A percentile compares a stretch with the other conserved stretches of the same genome.
Conservation (phyloP, 1,284 basidiomycete species). For the Peniophora sp. region DNA sequence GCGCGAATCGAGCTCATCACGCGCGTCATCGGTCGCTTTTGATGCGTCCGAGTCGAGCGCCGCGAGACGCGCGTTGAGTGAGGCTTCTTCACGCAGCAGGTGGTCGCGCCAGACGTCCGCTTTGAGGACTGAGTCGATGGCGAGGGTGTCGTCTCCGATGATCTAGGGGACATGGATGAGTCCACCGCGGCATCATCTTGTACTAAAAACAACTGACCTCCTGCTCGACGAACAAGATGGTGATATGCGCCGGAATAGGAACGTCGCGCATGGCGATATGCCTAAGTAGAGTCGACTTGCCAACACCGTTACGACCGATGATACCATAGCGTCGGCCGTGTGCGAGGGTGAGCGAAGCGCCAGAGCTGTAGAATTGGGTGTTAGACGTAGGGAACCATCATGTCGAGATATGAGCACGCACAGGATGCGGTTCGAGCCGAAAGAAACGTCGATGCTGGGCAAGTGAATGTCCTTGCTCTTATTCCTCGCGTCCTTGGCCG, state of each 20-base stretch:
- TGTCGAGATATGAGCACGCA: conserved; percentile 31
- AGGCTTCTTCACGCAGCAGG: conserved; percentile 73
- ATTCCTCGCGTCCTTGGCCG: conserved; percentile 73
- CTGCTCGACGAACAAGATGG: conserved; percentile 97
- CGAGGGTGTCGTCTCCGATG: conserved; percentile 87
- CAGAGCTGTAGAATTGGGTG: conserved; percentile 38
- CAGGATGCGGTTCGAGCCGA: conserved; percentile 91
- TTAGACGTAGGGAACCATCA: neutral
- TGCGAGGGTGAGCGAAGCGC: conserved; percentile 83
- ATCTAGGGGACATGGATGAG: too few relatives aligned
- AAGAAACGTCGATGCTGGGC: conserved; percentile 92
- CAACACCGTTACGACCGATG: conserved; percentile 86
- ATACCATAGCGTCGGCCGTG: conserved; percentile 85
- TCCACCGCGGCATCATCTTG: too few relatives aligned
- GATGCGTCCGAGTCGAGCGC: conserved; percentile 68
- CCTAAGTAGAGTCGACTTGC: conserved; percentile 95
- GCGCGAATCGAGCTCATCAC: conserved; percentile 80
- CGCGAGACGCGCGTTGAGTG: conserved; percentile 65
- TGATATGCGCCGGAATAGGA: conserved; percentile 88
- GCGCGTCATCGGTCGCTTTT: conserved; percentile 66
- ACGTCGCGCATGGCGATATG: conserved; percentile 96
- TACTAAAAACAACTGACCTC: conserved; percentile 75
- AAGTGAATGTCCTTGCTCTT: conserved; percentile 97
- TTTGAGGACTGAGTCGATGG: conserved; percentile 91
- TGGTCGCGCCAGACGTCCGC: conserved; percentile 96